Evolutionary conservation across 495 filamentous ascomycete genomes (phyloP), one percentile per base, ranked within the genome.

Genomic region (Neurospora africana): DNA sequence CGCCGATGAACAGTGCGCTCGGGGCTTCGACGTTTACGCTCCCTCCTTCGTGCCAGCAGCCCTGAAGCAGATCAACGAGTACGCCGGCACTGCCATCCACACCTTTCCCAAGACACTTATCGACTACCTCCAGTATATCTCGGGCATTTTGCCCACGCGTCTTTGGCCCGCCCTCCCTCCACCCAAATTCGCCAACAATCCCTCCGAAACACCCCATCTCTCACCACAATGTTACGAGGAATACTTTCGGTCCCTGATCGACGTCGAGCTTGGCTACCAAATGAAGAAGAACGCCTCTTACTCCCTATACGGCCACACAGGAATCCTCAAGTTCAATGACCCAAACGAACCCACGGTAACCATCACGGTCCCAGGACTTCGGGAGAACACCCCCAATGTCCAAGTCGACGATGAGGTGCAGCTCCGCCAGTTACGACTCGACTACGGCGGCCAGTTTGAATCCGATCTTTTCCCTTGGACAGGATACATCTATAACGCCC

Each of bases 321-420:
- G 71, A 21, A 33, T 69, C 0, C 67, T 76, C 0, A 58, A 61
- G 15, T 69, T 72, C 21, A 13, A 11, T 36, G 30, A 68, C 23
- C 38, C 68, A 21, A 37, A n/a, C 30, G 23, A 61, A 1, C 73
- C 72, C 13, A 53, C 47, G 10, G 69, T 76, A 3, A 75, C 69
- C 33, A 65, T 75, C 17, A 69, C 80, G 10, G 78, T 84, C 35
- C 83, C 82, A 7, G 83, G 83, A 4, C 78, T 85, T 37, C 75
- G 81, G 35, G 83, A 84, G 69, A 80, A 83, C 65, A 83, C 74
- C 11, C 83, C 83, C 5, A 76, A 78, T 61, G 73, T 85, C 40
- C 78, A 83, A 39, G 76, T 83, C 44, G 83, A 82, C 53, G 83
- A 85, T 69, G 69, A 80, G 44, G 74, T 85, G n/a, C 77, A 79